Evolutionary conservation across 306 rosid species (phyloP).

Genomic region (Quercus dentata): DNA sequence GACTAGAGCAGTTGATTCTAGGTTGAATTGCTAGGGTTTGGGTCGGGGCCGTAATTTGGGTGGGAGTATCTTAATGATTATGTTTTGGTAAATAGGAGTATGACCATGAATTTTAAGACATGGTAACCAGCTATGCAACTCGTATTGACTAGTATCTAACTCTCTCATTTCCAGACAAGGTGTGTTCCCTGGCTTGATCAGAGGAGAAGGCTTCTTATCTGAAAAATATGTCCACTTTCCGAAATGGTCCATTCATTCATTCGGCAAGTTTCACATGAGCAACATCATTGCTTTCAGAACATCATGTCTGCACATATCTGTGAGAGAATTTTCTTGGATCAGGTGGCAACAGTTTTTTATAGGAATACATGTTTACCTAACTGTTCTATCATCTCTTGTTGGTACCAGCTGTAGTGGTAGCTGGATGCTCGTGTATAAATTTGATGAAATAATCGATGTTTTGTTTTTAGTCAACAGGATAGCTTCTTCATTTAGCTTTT

Average conservation of each 20-base stretch:
- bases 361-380: background rate
- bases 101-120: background rate
- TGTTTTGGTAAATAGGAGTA: background rate
- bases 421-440: background rate
- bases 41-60: background rate
- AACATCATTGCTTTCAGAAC: background rate
- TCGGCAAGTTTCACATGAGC: background rate
- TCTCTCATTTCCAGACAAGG: constrained; percentile 61
- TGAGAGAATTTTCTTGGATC: background rate
- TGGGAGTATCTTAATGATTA: background rate
- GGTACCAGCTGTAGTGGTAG: background rate
- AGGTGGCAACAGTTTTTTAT: background rate
- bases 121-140: background rate
- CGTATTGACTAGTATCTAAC: constrained; percentile 20
- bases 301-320: background rate
- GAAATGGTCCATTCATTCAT: background rate
- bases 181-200: constrained; percentile 73
- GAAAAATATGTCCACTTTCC: background rate
- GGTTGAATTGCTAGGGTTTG: too few species aligned
- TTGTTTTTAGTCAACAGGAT: background rate
- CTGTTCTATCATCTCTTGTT: background rate
- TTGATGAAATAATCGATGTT: background rate
- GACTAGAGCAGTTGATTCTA: background rate
- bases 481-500: background rate
- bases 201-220: background rate